Percentiles rank a stretch among this genome's conserved stretches.
Conservation (phyloP, 106 monocot species). For the Ottelia alismoides region DNA sequence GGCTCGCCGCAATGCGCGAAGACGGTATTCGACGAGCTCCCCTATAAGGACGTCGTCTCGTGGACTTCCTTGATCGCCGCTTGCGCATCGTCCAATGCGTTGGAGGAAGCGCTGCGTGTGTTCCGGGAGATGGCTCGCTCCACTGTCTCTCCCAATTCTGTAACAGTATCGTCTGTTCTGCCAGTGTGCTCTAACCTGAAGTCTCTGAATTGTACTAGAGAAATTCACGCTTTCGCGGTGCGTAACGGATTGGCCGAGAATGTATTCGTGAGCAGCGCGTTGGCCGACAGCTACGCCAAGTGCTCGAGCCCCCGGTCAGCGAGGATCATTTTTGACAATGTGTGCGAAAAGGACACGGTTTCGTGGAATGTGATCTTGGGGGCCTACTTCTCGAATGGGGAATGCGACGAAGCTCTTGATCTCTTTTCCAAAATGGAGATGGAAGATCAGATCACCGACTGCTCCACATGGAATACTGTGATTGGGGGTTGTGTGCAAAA, state of each 20-base stretch:
- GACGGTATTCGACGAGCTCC: slow-evolving; percentile 29
- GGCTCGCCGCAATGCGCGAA: slow-evolving; percentile 23
- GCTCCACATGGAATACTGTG: slow-evolving; percentile 61
- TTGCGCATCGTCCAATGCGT: slow-evolving; percentile 15
- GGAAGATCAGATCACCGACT: slow-evolving; percentile 5
- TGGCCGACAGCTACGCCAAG: slow-evolving; percentile 47
- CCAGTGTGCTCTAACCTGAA: slow-evolving; percentile 25
- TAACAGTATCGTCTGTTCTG: slow-evolving; percentile 44
- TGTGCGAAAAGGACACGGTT: slow-evolving; percentile 28
- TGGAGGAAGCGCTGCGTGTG: slow-evolving; percentile 16
- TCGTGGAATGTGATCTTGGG: slow-evolving; percentile 57
- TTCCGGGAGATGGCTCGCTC: slow-evolving; percentile 30
- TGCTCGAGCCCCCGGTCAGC: slow-evolving; percentile 22
- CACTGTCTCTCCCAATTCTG: slow-evolving; percentile 27
- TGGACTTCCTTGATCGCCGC: slow-evolving; percentile 48
- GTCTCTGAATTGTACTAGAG: slow-evolving; percentile 21
- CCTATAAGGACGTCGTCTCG: slow-evolving; percentile 40
- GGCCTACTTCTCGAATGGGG: slow-evolving; percentile 33
- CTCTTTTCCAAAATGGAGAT: slow-evolving; percentile 34
- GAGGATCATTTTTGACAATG: slow-evolving; percentile 33
- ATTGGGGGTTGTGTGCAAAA: slow-evolving; percentile 42
- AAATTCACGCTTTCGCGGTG: slow-evolving; percentile 35
- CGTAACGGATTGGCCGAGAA: slow-evolving; percentile 28
- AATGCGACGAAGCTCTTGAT: slow-evolving; percentile 31
- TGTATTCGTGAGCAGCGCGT: slow-evolving; percentile 33